Conservation (phyloP, 768 basidiomycete species). For the Suillus americanus region DNA sequence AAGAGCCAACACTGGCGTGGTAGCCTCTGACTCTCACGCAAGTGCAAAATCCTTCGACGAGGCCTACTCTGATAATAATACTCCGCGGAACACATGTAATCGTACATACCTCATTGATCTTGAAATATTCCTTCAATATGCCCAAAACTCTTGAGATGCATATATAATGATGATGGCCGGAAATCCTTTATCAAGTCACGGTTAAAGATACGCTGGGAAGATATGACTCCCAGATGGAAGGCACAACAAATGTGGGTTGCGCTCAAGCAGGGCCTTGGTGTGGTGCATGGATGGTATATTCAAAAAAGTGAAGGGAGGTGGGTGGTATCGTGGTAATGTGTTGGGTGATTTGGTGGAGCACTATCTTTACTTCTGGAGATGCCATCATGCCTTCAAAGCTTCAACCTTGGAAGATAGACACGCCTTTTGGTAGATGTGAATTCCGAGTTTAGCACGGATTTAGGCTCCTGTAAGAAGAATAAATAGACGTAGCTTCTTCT, state of each 20-base stretch:
- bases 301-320: constrained; percentile 4
- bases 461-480: neutral
- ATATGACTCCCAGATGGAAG: neutral
- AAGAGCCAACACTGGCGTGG: constrained; percentile 36
- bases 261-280: neutral
- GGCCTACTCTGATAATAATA: constrained; percentile 12
- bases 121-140: neutral
- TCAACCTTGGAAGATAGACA: too few relatives aligned
- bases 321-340: neutral
- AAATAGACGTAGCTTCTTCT: neutral
- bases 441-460: constrained; percentile 12
- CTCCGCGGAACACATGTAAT: neutral
- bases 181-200: neutral
- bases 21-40: constrained; percentile 39
- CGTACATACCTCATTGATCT: neutral
- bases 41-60: constrained; percentile 49
- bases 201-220: neutral
- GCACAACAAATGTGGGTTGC: neutral
- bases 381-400: too few relatives aligned
- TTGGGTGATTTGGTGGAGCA: neutral
- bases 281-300: neutral
- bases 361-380: neutral
- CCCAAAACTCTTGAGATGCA: neutral
- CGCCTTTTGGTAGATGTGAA: constrained; percentile 20
- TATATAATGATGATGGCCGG: neutral